Conservation (phyloP, 768 basidiomycete species). For the Albatrellus ellisii region DNA sequence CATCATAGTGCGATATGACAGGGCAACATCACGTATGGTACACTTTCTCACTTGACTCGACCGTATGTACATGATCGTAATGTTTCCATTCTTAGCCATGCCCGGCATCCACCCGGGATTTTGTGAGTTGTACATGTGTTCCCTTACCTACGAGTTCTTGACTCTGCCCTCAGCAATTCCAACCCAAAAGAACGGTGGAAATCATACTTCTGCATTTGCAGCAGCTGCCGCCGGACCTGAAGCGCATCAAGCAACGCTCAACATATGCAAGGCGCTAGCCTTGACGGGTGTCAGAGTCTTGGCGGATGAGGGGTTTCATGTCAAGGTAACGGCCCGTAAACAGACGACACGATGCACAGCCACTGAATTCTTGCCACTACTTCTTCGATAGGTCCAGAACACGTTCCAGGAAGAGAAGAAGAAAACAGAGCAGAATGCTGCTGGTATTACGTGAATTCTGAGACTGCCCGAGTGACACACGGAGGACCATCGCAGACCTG, state of each 20-base stretch:
- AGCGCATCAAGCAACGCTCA: constrained; percentile 55
- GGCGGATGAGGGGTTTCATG: constrained; percentile 51
- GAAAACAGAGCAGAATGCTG: too few species aligned
- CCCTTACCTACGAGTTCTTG: too few species aligned
- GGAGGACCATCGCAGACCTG: too few species aligned
- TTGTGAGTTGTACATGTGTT: constrained; percentile 24
- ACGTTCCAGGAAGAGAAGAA: constrained; percentile 10
- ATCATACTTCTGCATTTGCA: constrained; percentile 64
- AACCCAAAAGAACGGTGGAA: constrained; percentile 56
- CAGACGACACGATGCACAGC: background rate
- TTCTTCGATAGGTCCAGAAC: constrained; percentile 3
- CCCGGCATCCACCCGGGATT: constrained; percentile 69
- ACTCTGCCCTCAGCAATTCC: constrained; percentile 46
- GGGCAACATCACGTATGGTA: constrained; percentile 72
- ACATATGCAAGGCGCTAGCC: constrained; percentile 60
- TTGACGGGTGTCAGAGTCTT: constrained; percentile 55
- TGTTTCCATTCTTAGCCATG: constrained; percentile 24
- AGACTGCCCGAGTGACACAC: too few species aligned
- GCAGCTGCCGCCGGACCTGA: constrained; percentile 42
- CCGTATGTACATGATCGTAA: background rate
- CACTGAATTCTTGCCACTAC: background rate
- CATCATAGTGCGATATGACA: constrained; percentile 15
- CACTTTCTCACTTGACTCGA: constrained; percentile 1
- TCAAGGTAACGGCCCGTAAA: constrained; percentile 28
- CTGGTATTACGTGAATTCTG: too few species aligned